Conservation (phyloP, 2,329 filamentous ascomycete genomes). For the Alternaria postmessia region DNA sequence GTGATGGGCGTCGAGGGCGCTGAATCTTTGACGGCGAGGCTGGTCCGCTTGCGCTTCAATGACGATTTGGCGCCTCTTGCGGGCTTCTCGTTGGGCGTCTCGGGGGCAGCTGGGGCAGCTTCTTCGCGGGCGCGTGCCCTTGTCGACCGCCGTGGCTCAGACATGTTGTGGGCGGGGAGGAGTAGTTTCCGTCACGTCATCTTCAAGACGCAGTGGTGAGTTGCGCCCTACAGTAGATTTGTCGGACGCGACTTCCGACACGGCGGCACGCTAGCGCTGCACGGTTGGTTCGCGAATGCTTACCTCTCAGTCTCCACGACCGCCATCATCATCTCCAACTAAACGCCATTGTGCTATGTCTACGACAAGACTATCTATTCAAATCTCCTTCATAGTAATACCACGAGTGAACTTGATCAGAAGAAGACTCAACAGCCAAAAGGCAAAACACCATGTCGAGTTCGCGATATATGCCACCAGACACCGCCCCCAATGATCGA, state of each 20-base stretch:
- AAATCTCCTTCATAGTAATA: not conserved
- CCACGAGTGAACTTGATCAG: not conserved
- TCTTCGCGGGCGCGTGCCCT: constrained; percentile 48
- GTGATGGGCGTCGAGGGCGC: constrained; percentile 35
- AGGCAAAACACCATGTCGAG: not conserved
- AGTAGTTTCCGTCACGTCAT: constrained; percentile 6
- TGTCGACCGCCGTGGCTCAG: constrained; percentile 49
- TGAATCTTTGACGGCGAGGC: constrained; percentile 33
- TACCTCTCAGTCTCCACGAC: not conserved
- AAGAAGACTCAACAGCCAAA: not conserved
- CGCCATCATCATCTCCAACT: not conserved
- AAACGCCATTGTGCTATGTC: not conserved
- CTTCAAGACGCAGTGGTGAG: not conserved
- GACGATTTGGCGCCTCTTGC: constrained; percentile 37
- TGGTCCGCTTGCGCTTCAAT: constrained; percentile 47
- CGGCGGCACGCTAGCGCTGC: constrained; percentile 6
- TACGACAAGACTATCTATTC: not conserved
- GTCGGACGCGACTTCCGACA: constrained; percentile 6
- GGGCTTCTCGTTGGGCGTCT: constrained; percentile 31
- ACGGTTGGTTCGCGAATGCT: not conserved
- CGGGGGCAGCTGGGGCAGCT: constrained; percentile 33
- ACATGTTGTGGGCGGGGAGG: constrained; percentile 31
- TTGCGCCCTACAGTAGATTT: not conserved
- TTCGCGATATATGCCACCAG: not conserved
- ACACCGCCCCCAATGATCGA: constrained; percentile 3